Base-by-base conservation (phyloP, 139 green algal genomes). In the Diplosphaera chodatii region DNA sequence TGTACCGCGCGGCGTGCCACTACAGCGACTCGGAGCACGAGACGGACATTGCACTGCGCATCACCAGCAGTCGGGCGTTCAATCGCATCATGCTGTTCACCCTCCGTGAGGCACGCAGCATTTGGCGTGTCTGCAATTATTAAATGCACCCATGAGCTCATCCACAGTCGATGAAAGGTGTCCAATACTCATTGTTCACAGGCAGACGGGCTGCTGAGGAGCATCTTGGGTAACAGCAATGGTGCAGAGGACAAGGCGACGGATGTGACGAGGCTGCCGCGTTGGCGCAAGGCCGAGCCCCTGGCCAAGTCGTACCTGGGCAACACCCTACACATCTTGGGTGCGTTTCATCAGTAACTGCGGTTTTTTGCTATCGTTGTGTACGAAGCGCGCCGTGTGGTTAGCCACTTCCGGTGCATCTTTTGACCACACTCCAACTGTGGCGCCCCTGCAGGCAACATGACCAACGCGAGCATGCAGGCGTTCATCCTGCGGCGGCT, bases 321-420 rank as follows among this genome's bases (percentile, higher is more conserved):
- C 77, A 99, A 98, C 84, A 91, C 86, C 4, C 81, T 97, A 34
- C 93, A 98, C 74, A 74, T 98, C 67, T 82, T 98, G 59, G 76
- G 83, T 79, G 70, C 30, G 64, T 68, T 18, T 68, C 30, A 22
- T 20, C 31, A 10, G 4, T 67, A 30, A 33, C 6, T 74, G 15
- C 33, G 13, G 23, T 67, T 64, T 32, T 1, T 70, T 6, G n/a
- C n/a, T n/a, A n/a, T n/a, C n/a, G n/a, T n/a, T n/a, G n/a, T n/a
- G n/a, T n/a, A n/a, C n/a, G n/a, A n/a, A n/a, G n/a, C n/a, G n/a
- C n/a, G n/a, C n/a, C n/a, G n/a, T n/a, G n/a, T n/a, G n/a, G n/a
- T n/a, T n/a, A n/a, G n/a, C n/a, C n/a, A n/a, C n/a, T n/a, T n/a
- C n/a, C n/a, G n/a, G n/a, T n/a, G n/a, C n/a, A n/a, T n/a, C n/a